These are phyloP conservation scores for Amniculicola lignicola DNA, from an alignment of 495 filamentous ascomycete species.

Conservation along the genomic window DNA sequence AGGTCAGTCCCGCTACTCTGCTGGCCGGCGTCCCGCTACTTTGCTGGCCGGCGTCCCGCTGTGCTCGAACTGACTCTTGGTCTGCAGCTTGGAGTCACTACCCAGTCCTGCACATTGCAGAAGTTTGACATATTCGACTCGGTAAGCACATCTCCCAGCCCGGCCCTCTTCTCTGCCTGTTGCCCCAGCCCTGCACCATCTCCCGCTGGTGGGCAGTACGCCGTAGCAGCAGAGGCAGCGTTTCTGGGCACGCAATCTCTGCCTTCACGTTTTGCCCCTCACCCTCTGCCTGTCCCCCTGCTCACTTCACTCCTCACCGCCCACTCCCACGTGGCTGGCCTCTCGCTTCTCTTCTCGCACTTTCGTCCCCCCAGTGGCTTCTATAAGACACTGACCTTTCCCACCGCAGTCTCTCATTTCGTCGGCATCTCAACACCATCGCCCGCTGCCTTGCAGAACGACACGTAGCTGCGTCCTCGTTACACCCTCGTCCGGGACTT, in stretches of 20 bases:
- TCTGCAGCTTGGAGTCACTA: constrained; percentile 33
- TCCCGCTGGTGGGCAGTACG: no score
- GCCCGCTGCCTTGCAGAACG: no score
- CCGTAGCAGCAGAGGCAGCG: no score
- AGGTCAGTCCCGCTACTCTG: constrained; percentile 14
- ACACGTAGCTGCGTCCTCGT: no score
- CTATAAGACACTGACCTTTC: not conserved
- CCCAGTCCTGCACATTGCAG: constrained; percentile 29
- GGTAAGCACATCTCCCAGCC: constrained; percentile 23
- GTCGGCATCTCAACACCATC: constrained; percentile 15
- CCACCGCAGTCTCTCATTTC: constrained; percentile 10
- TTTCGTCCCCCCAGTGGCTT: not conserved
- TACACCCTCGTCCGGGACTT: no score
- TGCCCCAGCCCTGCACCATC: no score
- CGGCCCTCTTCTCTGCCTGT: not conserved
- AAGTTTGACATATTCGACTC: constrained; percentile 29
- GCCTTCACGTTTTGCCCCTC: not conserved
- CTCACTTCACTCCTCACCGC: not conserved
- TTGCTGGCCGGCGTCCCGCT: not conserved
- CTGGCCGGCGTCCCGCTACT: not conserved
- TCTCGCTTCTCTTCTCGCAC: not conserved
- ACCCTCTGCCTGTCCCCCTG: not conserved
- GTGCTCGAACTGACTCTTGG: not conserved
- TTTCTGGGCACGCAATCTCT: no score
- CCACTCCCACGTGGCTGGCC: not conserved